These are phyloP conservation scores for Purshia tridentata DNA, from an alignment of 306 rosid genomes.

Conservation along the genomic window DNA sequence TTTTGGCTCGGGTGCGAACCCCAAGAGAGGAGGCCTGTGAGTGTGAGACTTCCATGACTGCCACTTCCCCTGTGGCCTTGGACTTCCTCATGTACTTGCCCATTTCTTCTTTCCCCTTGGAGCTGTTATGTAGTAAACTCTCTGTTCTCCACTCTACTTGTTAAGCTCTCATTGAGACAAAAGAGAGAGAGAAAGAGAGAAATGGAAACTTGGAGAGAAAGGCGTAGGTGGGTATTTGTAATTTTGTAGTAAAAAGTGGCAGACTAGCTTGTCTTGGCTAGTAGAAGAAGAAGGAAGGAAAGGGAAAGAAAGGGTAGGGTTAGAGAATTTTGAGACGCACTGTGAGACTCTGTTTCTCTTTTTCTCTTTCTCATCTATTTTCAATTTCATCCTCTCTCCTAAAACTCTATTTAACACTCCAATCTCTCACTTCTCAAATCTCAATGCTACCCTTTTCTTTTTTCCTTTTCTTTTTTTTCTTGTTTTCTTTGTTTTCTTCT, in stretches of 20 bases:
- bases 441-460: neutral
- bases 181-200: slow-evolving; percentile 12
- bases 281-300: neutral
- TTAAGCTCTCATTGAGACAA: slow-evolving; percentile 27
- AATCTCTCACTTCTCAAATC: too few species aligned
- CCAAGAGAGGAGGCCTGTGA: slow-evolving; percentile 45
- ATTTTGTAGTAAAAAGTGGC: neutral
- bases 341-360: neutral
- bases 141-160: neutral
- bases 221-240: slow-evolving; percentile 26
- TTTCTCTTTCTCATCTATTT: neutral
- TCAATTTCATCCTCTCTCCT: slow-evolving; percentile 6
- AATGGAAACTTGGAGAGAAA: neutral
- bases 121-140: slow-evolving; percentile 14
- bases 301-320: slow-evolving; percentile 8
- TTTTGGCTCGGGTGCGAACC: slow-evolving; percentile 91
- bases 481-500: neutral
- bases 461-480: neutral
- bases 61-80: slow-evolving; percentile 54
- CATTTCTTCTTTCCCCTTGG: slow-evolving; percentile 33
- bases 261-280: neutral
- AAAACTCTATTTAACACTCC: too few species aligned
- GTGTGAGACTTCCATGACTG: slow-evolving; percentile 62
- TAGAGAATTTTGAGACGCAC: slow-evolving; percentile 10
- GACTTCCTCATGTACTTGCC: slow-evolving; percentile 91